phyloP scores from a whole-genome alignment of 768 basidiomycete species.

The Auricularia sp. region DNA sequence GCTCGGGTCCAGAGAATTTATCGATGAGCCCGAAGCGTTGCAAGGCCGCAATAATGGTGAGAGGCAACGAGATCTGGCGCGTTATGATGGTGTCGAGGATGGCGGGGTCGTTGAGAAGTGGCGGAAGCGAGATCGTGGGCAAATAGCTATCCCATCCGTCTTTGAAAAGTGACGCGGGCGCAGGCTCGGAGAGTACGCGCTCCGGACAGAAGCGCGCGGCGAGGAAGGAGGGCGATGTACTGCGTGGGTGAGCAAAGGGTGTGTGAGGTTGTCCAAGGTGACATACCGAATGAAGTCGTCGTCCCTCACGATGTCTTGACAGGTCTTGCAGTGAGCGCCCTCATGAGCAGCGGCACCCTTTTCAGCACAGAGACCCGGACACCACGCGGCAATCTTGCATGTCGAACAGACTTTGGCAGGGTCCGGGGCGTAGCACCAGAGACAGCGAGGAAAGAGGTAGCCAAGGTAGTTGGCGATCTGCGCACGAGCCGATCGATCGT shows the following conservation, averaged over 20 bases:
- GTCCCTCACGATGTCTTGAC: neutral
- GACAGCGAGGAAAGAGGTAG: neutral
- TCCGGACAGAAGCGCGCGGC: neutral
- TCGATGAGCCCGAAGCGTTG: neutral
- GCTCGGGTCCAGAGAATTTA: neutral
- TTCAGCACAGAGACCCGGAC: neutral
- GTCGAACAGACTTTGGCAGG: neutral
- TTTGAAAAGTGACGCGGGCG: neutral
- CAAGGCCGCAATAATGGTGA: neutral
- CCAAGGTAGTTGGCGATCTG: neutral
- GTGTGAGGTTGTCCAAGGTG: neutral
- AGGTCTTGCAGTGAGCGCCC: neutral
- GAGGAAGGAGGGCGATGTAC: neutral
- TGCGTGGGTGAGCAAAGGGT: neutral
- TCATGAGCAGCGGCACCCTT: neutral
- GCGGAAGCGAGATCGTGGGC: neutral
- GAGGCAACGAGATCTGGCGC: neutral
- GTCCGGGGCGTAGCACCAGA: neutral
- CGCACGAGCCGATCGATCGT: neutral
- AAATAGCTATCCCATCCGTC: neutral
- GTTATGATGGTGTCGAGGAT: neutral
- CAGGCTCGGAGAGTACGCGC: neutral
- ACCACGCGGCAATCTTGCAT: neutral
- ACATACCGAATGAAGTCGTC: neutral
- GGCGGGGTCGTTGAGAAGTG: neutral